Evolutionary conservation across 345 rosid genomes (phyloP).

Genomic region (Boechera stricta): DNA sequence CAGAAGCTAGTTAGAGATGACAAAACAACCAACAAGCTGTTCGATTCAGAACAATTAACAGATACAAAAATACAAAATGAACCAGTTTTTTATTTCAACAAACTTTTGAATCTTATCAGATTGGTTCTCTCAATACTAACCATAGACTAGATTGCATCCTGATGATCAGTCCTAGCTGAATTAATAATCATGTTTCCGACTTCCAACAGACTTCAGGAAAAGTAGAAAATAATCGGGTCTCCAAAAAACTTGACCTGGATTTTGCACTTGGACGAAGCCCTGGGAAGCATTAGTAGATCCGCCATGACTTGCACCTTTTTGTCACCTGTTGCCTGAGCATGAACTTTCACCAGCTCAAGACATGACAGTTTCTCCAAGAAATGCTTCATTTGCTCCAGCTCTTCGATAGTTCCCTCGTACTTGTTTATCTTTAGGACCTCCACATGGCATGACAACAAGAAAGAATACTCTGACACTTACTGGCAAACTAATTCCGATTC

Average conservation of each 20-base stretch:
- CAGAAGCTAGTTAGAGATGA: background rate
- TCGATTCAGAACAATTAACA: background rate
- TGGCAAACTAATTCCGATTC: background rate
- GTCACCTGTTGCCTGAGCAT: background rate
- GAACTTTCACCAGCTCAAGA: background rate
- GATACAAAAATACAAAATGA: no score
- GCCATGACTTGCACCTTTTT: background rate
- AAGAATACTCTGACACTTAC: background rate
- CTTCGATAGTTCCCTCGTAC: background rate
- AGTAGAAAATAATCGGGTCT: background rate
- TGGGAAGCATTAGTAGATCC: background rate
- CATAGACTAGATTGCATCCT: background rate
- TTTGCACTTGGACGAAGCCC: background rate
- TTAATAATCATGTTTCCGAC: background rate
- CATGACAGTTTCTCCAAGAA: background rate
- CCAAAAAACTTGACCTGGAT: background rate
- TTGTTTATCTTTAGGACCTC: background rate
- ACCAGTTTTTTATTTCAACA: background rate
- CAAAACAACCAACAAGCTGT: background rate
- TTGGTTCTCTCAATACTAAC: background rate
- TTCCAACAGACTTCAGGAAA: background rate
- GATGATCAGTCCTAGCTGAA: background rate
- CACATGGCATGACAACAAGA: background rate
- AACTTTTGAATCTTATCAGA: background rate
- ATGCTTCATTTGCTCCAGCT: slow-evolving; percentile 3